These are phyloP conservation scores for Termitomyces heimii DNA, from an alignment of 768 basidiomycete species.

Conservation along the genomic window DNA sequence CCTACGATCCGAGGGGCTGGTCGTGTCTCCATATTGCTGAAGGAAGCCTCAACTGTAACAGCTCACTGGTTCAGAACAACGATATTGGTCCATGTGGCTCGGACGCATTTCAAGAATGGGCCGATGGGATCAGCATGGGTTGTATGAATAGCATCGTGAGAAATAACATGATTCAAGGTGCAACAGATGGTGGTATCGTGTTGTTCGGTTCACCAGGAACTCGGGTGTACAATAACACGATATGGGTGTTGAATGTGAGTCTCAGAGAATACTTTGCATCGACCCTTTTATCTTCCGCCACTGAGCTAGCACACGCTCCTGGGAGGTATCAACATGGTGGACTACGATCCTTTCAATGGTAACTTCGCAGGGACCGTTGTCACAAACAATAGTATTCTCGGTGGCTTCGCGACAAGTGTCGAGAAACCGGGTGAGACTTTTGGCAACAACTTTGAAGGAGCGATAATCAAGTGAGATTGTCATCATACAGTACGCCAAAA, in stretches of 20 bases:
- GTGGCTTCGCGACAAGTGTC: constrained; percentile 57
- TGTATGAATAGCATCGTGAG: constrained; percentile 57
- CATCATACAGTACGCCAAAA: not conserved
- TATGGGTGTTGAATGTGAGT: constrained; percentile 63
- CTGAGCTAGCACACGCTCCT: constrained; percentile 52
- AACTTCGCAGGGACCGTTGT: constrained; percentile 62
- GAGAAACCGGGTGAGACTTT: constrained; percentile 32
- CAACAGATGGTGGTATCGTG: constrained; percentile 81
- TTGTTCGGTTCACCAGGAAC: constrained; percentile 77
- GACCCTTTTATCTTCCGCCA: not conserved
- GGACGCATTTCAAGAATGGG: constrained; percentile 66
- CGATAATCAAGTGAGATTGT: constrained; percentile 61
- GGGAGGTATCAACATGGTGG: constrained; percentile 78
- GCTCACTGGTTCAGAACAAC: constrained; percentile 68
- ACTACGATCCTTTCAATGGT: constrained; percentile 62
- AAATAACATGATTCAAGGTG: constrained; percentile 64
- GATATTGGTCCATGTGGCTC: constrained; percentile 77
- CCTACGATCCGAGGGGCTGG: constrained; percentile 77
- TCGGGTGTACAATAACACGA: constrained; percentile 69
- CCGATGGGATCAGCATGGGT: constrained; percentile 74
- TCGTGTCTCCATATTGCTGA: constrained; percentile 76
- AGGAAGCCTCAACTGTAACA: constrained; percentile 60
- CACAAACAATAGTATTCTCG: constrained; percentile 58
- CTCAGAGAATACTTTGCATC: not conserved
- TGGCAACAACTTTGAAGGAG: constrained; percentile 53